Conservation (phyloP, 2,329 filamentous ascomycete species). For the Aspergillus pseudotamarii region DNA sequence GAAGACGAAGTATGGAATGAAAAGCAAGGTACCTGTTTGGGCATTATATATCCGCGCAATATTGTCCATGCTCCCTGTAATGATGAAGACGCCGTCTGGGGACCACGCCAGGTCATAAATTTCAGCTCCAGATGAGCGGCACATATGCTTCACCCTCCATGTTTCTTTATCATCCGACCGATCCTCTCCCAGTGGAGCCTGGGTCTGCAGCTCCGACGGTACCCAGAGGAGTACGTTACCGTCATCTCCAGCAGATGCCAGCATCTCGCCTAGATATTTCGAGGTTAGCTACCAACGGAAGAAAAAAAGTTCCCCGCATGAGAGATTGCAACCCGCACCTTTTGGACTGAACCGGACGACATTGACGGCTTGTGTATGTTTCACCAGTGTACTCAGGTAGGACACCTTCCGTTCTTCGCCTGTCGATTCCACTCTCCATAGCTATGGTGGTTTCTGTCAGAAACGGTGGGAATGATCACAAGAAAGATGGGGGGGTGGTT, state of each 20-base stretch:
- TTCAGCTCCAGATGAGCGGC: conserved; percentile 87
- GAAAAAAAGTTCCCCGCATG: background rate
- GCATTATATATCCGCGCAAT: conserved; percentile 96
- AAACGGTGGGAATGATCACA: conserved; percentile 19
- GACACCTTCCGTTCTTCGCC: conserved; percentile 87
- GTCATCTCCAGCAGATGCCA: conserved; percentile 95
- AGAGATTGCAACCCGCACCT: conserved; percentile 55
- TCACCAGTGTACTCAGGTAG: conserved; percentile 86
- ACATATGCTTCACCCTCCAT: conserved; percentile 98
- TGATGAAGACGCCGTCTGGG: conserved; percentile 93
- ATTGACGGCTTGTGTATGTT: conserved; percentile 97
- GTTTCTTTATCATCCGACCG: conserved; percentile 90
- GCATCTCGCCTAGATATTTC: conserved; percentile 70
- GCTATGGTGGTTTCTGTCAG: conserved; percentile 54
- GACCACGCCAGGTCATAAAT: conserved; percentile 99
- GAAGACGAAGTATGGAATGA: background rate
- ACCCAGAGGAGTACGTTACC: conserved; percentile 97
- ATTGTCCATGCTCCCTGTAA: conserved; percentile 99
- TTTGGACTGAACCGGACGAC: conserved; percentile 94
- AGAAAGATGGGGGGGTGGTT: conserved; percentile 12
- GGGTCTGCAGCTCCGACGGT: conserved; percentile 73
- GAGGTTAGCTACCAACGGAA: conserved; percentile 26
- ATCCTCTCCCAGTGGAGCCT: conserved; percentile 76
- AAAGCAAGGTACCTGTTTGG: conserved; percentile 69
- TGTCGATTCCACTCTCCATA: conserved; percentile 87